These are phyloP conservation scores for Quercus lobata DNA, from an alignment of 331 rosid species.

Conservation along the genomic window DNA sequence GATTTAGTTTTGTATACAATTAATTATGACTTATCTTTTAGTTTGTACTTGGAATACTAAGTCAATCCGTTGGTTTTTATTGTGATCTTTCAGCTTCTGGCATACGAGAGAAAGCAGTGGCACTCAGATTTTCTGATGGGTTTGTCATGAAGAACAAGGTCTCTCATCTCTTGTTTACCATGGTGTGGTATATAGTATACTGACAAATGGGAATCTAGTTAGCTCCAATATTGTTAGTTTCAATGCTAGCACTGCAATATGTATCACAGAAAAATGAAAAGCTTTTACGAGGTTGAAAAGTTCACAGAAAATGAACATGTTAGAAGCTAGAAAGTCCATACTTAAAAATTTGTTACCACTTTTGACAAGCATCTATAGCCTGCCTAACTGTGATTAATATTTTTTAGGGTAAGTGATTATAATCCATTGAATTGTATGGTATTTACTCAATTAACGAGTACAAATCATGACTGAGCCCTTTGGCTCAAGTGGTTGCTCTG, in stretches of 20 bases:
- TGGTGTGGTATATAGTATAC: slow-evolving; percentile 20
- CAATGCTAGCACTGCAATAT: neutral
- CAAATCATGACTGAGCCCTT: too few species aligned
- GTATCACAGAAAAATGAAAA: slow-evolving; percentile 5
- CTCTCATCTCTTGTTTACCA: neutral
- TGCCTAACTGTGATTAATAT: too few species aligned
- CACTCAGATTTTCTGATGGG: slow-evolving; percentile 19
- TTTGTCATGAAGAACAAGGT: neutral
- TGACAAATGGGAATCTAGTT: slow-evolving; percentile 10
- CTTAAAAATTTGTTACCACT: slow-evolving; percentile 3
- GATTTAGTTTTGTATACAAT: neutral
- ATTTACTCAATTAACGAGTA: too few species aligned
- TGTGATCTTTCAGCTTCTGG: slow-evolving; percentile 51
- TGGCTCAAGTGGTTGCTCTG: too few species aligned
- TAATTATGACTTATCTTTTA: neutral
- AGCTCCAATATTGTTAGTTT: neutral
- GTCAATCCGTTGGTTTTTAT: neutral
- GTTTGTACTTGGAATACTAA: neutral
- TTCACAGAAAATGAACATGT: slow-evolving; percentile 13
- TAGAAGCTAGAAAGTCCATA: slow-evolving; percentile 10
- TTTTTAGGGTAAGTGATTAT: neutral
- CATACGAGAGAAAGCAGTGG: slow-evolving; percentile 54
- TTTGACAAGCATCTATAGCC: neutral
- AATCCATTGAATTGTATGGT: neutral
- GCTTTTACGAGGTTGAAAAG: slow-evolving; percentile 1